A percentile compares a stretch with the other conserved stretches of the same genome.
Conservation (phyloP, 768 basidiomycete species). For the Clavulina sp. region DNA sequence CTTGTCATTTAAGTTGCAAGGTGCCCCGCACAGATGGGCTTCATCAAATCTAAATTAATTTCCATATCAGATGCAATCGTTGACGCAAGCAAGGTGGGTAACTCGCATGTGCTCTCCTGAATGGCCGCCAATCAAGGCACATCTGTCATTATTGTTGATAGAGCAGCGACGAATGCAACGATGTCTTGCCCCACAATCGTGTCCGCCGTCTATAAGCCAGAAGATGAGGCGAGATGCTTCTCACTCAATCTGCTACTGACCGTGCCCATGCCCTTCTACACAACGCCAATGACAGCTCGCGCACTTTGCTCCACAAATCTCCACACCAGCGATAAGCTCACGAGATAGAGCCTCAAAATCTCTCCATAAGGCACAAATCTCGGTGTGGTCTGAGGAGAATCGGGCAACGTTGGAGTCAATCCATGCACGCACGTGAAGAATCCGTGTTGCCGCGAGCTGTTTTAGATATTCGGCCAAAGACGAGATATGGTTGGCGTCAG, state of each 20-base stretch:
- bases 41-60: background rate
- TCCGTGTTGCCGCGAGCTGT: constrained; percentile 25
- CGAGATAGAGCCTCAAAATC: constrained; percentile 27
- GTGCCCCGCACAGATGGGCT: constrained; percentile 34
- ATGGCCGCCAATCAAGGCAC: constrained; percentile 36
- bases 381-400: constrained; percentile 28
- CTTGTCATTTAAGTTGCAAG: constrained; percentile 29
- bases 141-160: background rate
- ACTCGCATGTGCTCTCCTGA: constrained; percentile 35
- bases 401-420: constrained; percentile 30
- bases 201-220: too few relatives aligned
- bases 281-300: constrained; percentile 32
- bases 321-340: constrained; percentile 28
- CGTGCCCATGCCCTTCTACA: constrained; percentile 29
- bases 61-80: background rate
- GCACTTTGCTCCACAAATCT: constrained; percentile 35
- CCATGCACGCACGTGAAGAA: constrained; percentile 35
- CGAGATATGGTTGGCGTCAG: constrained; percentile 28
- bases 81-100: constrained; percentile 17
- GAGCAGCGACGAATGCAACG: constrained; percentile 17
- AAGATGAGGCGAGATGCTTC: too few relatives aligned
- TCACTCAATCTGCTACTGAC: too few relatives aligned
- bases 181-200: constrained; percentile 37
- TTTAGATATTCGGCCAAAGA: constrained; percentile 25
- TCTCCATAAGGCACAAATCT: constrained; percentile 29